Evolutionary conservation across 179 eudicot genomes (phyloP), one percentile per base, ranked within the genome.

Genomic region (Corrigiola litoralis): DNA sequence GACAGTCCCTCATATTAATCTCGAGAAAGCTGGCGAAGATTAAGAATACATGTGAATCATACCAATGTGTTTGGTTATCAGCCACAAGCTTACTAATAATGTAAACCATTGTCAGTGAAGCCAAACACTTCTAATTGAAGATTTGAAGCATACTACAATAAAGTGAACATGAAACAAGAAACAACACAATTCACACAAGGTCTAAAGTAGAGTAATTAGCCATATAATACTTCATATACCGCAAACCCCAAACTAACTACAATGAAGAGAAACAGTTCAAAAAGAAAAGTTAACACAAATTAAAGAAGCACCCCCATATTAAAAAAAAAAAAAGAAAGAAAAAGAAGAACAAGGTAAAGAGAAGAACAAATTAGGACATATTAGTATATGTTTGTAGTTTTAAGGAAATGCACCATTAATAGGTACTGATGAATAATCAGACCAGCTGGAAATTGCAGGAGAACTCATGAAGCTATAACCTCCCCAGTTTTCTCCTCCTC

Each of bases 351-450:
- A 16, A 64, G 50, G 36, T 50, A n/a, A 27, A 49, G 34, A 41
- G 38, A 38, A 44, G 0, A 28, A 41, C 46, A 73, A 37, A 42
- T 23, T 23, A 62, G 31, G 38, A 56, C 42, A 58, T 61, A 33
- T 47, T 40, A 52, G 54, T 62, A 42, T 50, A 51, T 61, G 38
- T 49, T 11, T 56, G 8, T n/a, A 40, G n/a, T 40, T 69, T 65
- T 36, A 84, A 71, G 80, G 87, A 70, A 73, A 86, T 69, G 92
- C 87, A 79, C 86, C 89, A 70, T 80, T 75, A 9, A 80, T 70
- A 42, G 79, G 79, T 20, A 65, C 68, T 14, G 91, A 73, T 17
- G 84, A 76, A 51, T 77, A 76, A 65, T 86, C 92, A 34, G 83
- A 71, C 96, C 92, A 82, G 9, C 37, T 64, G n/a, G 40, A 81